Conservation (phyloP, 345 rosid species). For the Aquilaria sinensis region DNA sequence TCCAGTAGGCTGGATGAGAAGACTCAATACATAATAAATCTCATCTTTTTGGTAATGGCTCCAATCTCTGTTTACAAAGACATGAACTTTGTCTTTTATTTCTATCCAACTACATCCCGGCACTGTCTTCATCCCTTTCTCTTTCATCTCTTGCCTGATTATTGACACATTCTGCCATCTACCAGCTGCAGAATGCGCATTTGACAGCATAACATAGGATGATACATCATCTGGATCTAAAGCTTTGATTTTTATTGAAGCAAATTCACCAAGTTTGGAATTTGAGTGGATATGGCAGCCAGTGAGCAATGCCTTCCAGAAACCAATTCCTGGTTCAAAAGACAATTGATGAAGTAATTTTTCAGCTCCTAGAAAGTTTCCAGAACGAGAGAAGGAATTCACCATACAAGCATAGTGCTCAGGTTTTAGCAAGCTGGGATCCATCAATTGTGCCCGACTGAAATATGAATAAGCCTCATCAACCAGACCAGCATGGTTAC, state of each 20-base stretch:
- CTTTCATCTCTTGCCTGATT: constrained; percentile 51
- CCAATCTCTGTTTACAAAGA: constrained; percentile 44
- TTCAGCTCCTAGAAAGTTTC: constrained; percentile 55
- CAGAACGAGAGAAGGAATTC: constrained; percentile 67
- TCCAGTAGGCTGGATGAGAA: constrained; percentile 29
- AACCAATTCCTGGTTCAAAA: constrained; percentile 71
- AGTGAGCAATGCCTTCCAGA: constrained; percentile 86
- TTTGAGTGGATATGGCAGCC: constrained; percentile 79
- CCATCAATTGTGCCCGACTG: constrained; percentile 28
- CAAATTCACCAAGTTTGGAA: constrained; percentile 40
- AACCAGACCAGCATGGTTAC: constrained; percentile 74
- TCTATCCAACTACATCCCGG: constrained; percentile 87
- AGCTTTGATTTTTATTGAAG: constrained; percentile 44
- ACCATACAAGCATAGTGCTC: constrained; percentile 82
- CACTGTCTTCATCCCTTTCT: constrained; percentile 48
- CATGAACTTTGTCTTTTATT: constrained; percentile 39
- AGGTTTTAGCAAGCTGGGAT: constrained; percentile 37
- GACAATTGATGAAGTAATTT: constrained; percentile 46
- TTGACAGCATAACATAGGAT: constrained; percentile 77
- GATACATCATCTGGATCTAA: constrained; percentile 73
- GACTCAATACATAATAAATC: constrained; percentile 31
- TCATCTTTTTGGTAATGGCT: constrained; percentile 46
- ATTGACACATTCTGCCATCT: constrained; percentile 54
- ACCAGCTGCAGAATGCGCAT: constrained; percentile 60
- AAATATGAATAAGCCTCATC: constrained; percentile 57